These are phyloP conservation scores for Ramalina intermedia DNA, from an alignment of 495 filamentous ascomycete genomes.

Conservation along the genomic window DNA sequence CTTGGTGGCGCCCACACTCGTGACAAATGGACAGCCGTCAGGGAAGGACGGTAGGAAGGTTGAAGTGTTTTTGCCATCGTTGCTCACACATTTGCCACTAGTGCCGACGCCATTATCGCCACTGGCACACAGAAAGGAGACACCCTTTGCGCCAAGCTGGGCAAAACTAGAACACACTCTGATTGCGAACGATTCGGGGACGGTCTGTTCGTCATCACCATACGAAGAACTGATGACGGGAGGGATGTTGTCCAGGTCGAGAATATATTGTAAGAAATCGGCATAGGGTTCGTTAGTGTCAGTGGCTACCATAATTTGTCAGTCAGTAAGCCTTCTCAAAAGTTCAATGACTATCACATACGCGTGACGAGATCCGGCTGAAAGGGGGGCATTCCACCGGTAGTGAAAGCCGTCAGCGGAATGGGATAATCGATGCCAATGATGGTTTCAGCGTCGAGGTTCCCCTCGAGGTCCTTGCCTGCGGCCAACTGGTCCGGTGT, in stretches of 20 bases:
- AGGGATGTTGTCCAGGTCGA: constrained; percentile 43
- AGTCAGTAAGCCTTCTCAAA: constrained; percentile 6
- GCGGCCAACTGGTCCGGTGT: constrained; percentile 16
- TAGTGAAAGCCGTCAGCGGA: constrained; percentile 52
- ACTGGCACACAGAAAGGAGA: constrained; percentile 55
- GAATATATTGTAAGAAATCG: constrained; percentile 49
- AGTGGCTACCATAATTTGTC: constrained; percentile 29
- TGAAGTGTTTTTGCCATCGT: constrained; percentile 51
- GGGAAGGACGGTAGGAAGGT: constrained; percentile 60
- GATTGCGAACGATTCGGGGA: constrained; percentile 50
- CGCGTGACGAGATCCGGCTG: constrained; percentile 38
- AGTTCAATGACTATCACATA: background rate
- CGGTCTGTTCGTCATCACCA: constrained; percentile 67
- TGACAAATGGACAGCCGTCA: constrained; percentile 58
- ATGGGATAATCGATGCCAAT: constrained; percentile 42
- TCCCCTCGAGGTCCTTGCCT: constrained; percentile 24
- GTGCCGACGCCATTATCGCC: constrained; percentile 58
- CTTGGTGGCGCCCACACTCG: constrained; percentile 53
- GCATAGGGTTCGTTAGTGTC: constrained; percentile 68
- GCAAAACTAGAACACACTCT: constrained; percentile 56
- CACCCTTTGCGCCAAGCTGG: constrained; percentile 62
- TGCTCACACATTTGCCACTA: constrained; percentile 41
- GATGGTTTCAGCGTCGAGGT: constrained; percentile 31
- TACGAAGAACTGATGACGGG: constrained; percentile 68
- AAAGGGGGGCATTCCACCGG: constrained; percentile 46